phyloP scores from a whole-genome alignment of 1,284 basidiomycete genomes.

The Trametes versicolor region DNA sequence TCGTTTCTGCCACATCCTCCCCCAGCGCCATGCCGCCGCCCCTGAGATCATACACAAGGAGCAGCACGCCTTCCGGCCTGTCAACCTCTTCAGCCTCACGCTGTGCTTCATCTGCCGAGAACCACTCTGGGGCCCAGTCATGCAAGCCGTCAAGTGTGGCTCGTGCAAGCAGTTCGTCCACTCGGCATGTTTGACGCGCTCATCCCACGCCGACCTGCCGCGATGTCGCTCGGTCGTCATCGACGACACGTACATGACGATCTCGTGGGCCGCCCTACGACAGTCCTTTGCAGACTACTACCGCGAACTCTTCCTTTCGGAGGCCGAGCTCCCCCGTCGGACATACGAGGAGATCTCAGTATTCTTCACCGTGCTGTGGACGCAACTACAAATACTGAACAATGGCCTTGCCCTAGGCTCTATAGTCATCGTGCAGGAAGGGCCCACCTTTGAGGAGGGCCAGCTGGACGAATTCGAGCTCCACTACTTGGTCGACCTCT shows the following conservation, averaged over 20 bases:
- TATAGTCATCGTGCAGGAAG: conserved; percentile 56
- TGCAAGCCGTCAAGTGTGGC: conserved; percentile 72
- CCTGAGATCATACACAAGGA: conserved; percentile 42
- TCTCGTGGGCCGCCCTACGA: conserved; percentile 59
- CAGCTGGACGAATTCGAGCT: conserved; percentile 66
- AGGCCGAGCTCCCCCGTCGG: conserved; percentile 53
- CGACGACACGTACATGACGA: conserved; percentile 59
- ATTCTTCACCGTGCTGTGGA: conserved; percentile 66
- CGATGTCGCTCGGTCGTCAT: conserved; percentile 51
- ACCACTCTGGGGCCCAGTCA: conserved; percentile 77
- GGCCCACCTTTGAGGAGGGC: conserved; percentile 44
- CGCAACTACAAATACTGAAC: conserved; percentile 70
- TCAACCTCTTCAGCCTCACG: conserved; percentile 77
- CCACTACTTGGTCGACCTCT: conserved; percentile 59
- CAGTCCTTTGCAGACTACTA: conserved; percentile 65
- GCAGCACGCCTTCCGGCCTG: conserved; percentile 60
- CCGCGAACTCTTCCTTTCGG: conserved; percentile 52
- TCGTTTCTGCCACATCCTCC: conserved; percentile 64
- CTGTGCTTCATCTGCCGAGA: conserved; percentile 72
- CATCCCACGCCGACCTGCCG: conserved; percentile 40
- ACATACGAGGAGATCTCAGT: conserved; percentile 78
- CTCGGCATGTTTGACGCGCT: conserved; percentile 55
- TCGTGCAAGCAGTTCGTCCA: conserved; percentile 74
- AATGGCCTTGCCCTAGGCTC: conserved; percentile 75
- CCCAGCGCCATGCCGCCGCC: conserved; percentile 43